These are phyloP conservation scores for Pharnaceum exiguum DNA, from an alignment of 148 eudicot species.

Conservation along the genomic window DNA sequence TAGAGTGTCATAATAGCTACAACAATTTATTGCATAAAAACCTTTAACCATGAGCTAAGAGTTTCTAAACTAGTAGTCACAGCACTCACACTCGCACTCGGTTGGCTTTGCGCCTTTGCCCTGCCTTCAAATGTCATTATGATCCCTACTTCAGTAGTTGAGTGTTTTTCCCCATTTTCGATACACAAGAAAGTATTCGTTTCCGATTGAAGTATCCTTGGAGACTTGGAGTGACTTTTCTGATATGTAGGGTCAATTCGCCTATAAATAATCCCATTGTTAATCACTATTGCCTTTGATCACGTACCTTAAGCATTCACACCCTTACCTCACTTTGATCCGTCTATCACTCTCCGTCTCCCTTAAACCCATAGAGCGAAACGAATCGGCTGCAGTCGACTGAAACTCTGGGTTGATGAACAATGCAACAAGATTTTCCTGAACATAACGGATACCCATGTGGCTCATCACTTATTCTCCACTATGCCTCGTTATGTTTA, in stretches of 20 bases:
- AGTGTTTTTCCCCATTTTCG: conserved; percentile 54
- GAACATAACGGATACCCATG: conserved; percentile 53
- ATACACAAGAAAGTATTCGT: conserved; percentile 35
- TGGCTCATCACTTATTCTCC: conserved; percentile 53
- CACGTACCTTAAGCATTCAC: conserved; percentile 55
- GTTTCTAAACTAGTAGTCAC: too few species aligned
- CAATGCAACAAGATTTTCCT: conserved; percentile 57
- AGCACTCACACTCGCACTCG: conserved; percentile 22
- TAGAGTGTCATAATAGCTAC: too few species aligned
- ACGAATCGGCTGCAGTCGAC: conserved; percentile 50
- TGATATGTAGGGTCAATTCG: conserved; percentile 27
- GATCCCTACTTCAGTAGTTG: too few species aligned
- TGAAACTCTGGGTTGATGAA: conserved; percentile 49
- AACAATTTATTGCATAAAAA: too few species aligned
- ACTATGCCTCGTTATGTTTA: conserved; percentile 61
- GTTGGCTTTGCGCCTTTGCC: conserved; percentile 46
- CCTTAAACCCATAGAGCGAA: too few species aligned
- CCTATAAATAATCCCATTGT: conserved; percentile 35
- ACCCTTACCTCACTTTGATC: conserved; percentile 56
- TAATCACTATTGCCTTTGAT: conserved; percentile 45
- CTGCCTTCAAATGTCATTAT: conserved; percentile 41
- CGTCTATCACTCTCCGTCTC: too few species aligned
- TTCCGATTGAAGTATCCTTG: conserved; percentile 33
- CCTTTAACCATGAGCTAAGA: too few species aligned
- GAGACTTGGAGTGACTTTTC: neutral